phyloP scores from a whole-genome alignment of 2,329 filamentous ascomycete genomes.

The Coniella vitis region DNA sequence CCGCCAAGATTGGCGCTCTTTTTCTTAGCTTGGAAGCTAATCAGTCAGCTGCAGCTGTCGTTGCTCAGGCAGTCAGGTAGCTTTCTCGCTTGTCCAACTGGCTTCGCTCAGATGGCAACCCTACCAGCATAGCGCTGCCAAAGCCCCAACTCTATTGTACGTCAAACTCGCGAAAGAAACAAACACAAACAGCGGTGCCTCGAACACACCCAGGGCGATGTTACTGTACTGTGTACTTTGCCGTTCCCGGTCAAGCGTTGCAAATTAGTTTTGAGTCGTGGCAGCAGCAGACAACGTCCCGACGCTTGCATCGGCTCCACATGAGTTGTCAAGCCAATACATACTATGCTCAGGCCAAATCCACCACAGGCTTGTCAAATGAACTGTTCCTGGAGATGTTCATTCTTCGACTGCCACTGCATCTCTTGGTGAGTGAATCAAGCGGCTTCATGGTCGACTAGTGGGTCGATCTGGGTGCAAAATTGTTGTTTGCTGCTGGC shows the following conservation, averaged over 20 bases:
- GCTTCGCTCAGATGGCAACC: too few relatives aligned
- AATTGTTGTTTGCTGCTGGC: too few relatives aligned
- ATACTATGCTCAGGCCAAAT: neutral
- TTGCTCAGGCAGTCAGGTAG: neutral
- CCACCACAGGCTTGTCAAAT: too few relatives aligned
- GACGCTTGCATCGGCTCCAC: conserved; percentile 1
- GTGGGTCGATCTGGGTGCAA: too few relatives aligned
- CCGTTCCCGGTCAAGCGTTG: neutral
- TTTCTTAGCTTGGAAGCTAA: neutral
- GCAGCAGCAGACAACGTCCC: neutral
- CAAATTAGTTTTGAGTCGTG: neutral
- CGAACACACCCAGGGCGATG: neutral
- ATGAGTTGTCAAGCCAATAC: neutral
- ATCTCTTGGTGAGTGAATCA: neutral
- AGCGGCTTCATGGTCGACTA: too few relatives aligned
- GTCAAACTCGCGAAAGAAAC: neutral
- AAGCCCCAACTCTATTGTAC: neutral
- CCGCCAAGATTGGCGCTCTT: too few relatives aligned
- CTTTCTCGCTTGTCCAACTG: neutral
- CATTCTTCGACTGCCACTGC: neutral
- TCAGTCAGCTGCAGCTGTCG: neutral
- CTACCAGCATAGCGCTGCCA: neutral
- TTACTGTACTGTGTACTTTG: neutral
- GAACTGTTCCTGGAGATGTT: too few relatives aligned
- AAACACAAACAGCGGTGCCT: neutral